Conservation (phyloP, 768 basidiomycete species). For the Galerina sulciceps region DNA sequence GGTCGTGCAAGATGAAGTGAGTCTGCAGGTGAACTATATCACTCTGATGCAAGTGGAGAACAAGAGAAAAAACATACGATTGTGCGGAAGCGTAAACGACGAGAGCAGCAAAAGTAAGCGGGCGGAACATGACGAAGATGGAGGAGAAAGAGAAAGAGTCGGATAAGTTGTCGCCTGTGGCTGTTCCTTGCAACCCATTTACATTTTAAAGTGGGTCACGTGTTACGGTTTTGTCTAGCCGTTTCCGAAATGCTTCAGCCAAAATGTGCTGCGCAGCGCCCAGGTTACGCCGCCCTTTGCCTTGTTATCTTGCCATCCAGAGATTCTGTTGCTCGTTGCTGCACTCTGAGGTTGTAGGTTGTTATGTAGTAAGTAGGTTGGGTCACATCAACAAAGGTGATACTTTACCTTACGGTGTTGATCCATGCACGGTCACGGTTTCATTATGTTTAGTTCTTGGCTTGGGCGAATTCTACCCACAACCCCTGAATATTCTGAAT, state of each 20-base stretch:
- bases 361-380: too few species aligned
- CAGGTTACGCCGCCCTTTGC: too few species aligned
- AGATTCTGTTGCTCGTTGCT: too few species aligned
- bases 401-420: not conserved
- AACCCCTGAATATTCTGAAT: too few species aligned
- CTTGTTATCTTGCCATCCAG: too few species aligned
- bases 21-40: slow-evolving; percentile 20
- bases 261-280: not conserved
- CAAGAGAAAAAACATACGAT: slow-evolving; percentile 36
- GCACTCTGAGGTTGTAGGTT: too few species aligned
- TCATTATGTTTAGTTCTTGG: not conserved
- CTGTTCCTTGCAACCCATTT: slow-evolving; percentile 3
- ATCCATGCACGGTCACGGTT: not conserved
- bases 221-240: not conserved
- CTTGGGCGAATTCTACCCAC: too few species aligned
- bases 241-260: not conserved
- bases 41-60: not conserved
- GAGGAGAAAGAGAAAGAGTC: slow-evolving; percentile 18
- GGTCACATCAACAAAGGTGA: too few species aligned
- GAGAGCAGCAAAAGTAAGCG: slow-evolving; percentile 32
- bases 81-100: slow-evolving; percentile 45
- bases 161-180: slow-evolving; percentile 4
- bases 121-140: slow-evolving; percentile 26
- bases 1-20: slow-evolving; percentile 54
- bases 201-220: not conserved